Base-by-base conservation (phyloP, 2,329 filamentous ascomycete genomes). In the Cadophora malorum region DNA sequence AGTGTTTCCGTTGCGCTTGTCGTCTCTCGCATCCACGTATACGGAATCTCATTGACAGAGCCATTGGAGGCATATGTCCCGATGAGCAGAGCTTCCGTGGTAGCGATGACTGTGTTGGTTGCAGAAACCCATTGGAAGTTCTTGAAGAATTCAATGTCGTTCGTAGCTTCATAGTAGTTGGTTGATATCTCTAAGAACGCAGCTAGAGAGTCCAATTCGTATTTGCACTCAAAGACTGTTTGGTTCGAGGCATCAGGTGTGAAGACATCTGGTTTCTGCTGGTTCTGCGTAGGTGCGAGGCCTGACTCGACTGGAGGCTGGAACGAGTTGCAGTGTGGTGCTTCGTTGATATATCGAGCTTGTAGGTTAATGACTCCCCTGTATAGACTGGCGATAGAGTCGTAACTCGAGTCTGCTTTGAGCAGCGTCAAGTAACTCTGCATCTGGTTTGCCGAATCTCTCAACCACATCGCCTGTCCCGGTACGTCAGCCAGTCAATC, bases 191-290 rank as follows among this genome's bases (percentile, higher is more conserved):
- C 88, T 8, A 98, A 84, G 79, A 97, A 97, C 35, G 93, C 90
- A 0, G 94, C 93, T 1, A 97, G 85, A 12, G 92, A 95, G 81
- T 97, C 94, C 56, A 97, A 88, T 80, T 97, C 95, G 79, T 96
- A 97, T 79, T 97, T 97, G 85, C 95, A 97, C 79, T 97, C 95
- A 76, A 96, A 97, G 0, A 97, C 94, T 47, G 89, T 83, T 1
- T 85, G 84, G 74, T 93, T 89, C 73, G 93, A 93, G 0, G 84
- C 80, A 0, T 93, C 92, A 66, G 91, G 88, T 0, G 91, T 89
- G n/a, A 78, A 82, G 71, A 91, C 82, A 70, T 87, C 80, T 83
- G 80, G 75, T 79, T 74, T 78, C 92, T 86, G 87, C 1, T 84
- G 81, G 74, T 91, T 91, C 14, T 80, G 76, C 0, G 84, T 82